Base-by-base conservation (phyloP, 495 filamentous ascomycete species). In the Poronia punctata region DNA sequence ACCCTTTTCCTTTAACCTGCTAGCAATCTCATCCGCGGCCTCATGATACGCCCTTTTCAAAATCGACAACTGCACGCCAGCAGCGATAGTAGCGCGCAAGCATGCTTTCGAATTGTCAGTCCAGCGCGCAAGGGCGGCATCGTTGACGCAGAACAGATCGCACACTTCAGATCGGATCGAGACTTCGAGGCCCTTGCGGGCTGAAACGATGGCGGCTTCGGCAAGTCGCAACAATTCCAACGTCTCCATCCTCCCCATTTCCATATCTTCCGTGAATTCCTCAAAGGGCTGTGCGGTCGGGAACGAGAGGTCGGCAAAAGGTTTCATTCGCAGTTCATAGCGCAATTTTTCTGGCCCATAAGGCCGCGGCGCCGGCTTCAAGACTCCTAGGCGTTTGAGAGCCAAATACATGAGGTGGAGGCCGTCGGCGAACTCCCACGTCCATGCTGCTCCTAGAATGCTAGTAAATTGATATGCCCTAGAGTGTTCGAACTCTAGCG, bases 291-390 rank as follows among this genome's bases (percentile, higher is more conserved):
- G 76, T n/a, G 88, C 63, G 44, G 81, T 76, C 0, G 88, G 86
- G 7, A 87, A 61, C 15, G 71, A 68, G 27, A 96, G 76, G 4
- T 64, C 53, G 5, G 80, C 64, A 45, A 94, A 96, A 0, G 88
- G 87, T 52, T 86, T 90, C 88, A 95, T 92, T 24, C 92, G 83
- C 3, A 94, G 63, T 46, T 92, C 80, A 60, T 95, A 94, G 5
- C 89, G 79, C 18, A 90, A 63, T 22, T 57, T 57, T 43, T 87
- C 76, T 19, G 67, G 75, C 32, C 79, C 76, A 59, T 92, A 95
- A 0, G 86, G 84, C 1, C 79, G 67, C 0, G 72, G 60, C 4
- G 80, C 76, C 2, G 68, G 48, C 0, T 64, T 65, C 16, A 96
- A 58, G 18, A 87, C 61, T 0, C 56, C 42, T 7, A 86, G 67